A percentile compares a stretch with the other conserved stretches of the same genome.
These are phyloP conservation scores for Stachybotrys echinatus DNA, from an alignment of 2,329 filamentous ascomycete species.

Conservation along the genomic window DNA sequence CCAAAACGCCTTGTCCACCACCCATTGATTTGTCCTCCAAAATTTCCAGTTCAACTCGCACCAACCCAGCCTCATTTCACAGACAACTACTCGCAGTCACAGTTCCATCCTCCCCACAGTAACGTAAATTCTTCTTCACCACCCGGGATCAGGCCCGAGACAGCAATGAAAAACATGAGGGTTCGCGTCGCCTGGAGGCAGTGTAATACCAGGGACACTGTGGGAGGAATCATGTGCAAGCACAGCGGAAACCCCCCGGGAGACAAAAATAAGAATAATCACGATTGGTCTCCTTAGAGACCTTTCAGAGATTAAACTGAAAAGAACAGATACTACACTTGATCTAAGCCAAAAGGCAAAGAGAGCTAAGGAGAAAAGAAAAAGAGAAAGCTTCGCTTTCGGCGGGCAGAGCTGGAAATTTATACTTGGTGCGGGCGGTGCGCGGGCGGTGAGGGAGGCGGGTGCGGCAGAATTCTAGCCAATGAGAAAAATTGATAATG, in stretches of 20 bases:
- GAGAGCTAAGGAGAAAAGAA: constrained; percentile 34
- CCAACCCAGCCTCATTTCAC: too few species aligned
- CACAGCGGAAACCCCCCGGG: constrained; percentile 30
- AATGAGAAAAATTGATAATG: too few species aligned
- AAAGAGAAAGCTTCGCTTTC: constrained; percentile 17
- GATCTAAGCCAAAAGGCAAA: constrained; percentile 71
- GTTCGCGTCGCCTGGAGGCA: constrained; percentile 39
- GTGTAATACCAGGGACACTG: constrained; percentile 41
- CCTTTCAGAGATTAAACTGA: constrained; percentile 95
- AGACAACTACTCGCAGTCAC: not conserved
- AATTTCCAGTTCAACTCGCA: too few species aligned
- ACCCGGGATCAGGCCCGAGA: constrained; percentile 26
- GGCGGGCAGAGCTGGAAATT: constrained; percentile 8
- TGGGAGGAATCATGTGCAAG: constrained; percentile 34
- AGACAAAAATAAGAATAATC: constrained; percentile 70
- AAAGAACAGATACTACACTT: constrained; percentile 97
- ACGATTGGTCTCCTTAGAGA: constrained; percentile 64
- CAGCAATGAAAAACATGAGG: constrained; percentile 32
- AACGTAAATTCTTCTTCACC: constrained; percentile 35
- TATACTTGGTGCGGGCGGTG: constrained; percentile 20
- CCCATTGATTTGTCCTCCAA: too few species aligned
- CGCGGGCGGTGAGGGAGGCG: constrained; percentile 10
- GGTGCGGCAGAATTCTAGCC: constrained; percentile 13
- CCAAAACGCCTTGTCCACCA: too few species aligned
- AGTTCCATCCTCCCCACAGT: not conserved